A percentile compares a stretch with the other conserved stretches of the same genome.
Evolutionary conservation across 768 basidiomycete species (phyloP).

Genomic region (Termitomyces bulborhizus): DNA sequence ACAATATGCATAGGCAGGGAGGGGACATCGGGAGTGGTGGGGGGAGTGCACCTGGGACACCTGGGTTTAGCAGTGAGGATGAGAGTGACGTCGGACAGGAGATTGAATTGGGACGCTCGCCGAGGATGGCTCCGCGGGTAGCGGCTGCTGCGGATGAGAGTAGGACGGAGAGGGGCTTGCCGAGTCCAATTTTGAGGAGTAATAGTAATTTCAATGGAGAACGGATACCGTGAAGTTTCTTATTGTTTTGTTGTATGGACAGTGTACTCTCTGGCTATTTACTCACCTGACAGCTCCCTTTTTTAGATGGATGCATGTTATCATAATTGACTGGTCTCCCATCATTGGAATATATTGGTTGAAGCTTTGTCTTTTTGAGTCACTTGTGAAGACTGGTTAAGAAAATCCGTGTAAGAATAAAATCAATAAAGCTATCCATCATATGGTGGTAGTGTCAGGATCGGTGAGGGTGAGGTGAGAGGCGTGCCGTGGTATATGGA

Average conservation of each 20-base stretch:
- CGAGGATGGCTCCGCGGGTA: conserved; percentile 9
- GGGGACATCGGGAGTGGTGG: conserved; percentile 12
- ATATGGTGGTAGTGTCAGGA: neutral
- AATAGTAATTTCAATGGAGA: conserved; percentile 15
- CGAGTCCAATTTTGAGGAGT: conserved; percentile 54
- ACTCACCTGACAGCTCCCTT: neutral
- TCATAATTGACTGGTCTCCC: neutral
- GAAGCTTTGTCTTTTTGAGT: neutral
- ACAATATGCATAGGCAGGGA: conserved; percentile 28
- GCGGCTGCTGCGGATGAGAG: conserved; percentile 37
- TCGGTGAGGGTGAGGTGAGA: too few species aligned
- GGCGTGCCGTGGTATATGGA: neutral
- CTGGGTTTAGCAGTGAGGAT: conserved; percentile 32
- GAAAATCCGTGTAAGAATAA: neutral
- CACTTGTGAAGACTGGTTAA: neutral
- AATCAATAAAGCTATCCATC: neutral
- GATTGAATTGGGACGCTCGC: conserved; percentile 33
- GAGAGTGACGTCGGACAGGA: conserved; percentile 33
- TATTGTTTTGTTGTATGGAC: conserved; percentile 1
- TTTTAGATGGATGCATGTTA: conserved; percentile 4
- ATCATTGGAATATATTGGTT: neutral
- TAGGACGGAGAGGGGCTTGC: conserved; percentile 55
- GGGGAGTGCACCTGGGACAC: conserved; percentile 24
- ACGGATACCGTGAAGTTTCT: conserved; percentile 14
- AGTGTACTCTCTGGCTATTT: neutral